phyloP scores from a whole-genome alignment of 1,139 yeast genomes.

The Pichia sp. region DNA sequence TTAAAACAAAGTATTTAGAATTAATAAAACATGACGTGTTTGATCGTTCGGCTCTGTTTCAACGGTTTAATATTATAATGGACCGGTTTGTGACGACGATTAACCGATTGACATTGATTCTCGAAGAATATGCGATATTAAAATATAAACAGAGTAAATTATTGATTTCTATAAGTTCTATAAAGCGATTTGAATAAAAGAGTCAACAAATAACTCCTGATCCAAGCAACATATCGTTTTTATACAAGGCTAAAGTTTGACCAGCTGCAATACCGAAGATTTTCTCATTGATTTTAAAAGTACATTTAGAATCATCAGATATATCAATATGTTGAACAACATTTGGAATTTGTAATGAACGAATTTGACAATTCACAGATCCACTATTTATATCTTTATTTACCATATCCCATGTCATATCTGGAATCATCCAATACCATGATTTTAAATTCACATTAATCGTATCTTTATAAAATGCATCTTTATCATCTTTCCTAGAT shows the following conservation, averaged over 20 bases:
- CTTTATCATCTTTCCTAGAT: conserved; percentile 66
- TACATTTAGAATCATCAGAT: conserved; percentile 19
- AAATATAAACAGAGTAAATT: conserved; percentile 5
- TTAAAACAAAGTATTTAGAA: too few species aligned
- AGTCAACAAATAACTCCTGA: conserved; percentile 49
- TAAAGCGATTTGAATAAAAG: too few species aligned
- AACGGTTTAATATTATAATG: background rate
- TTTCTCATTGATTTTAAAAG: conserved; percentile 36
- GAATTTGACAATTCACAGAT: conserved; percentile 46
- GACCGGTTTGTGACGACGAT: background rate
- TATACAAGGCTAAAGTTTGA: conserved; percentile 73
- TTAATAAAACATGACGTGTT: background rate
- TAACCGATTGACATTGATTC: background rate
- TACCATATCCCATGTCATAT: conserved; percentile 10
- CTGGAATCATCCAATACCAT: conserved; percentile 46
- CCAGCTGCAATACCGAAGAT: conserved; percentile 87
- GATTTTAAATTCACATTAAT: conserved; percentile 35
- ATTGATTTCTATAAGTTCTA: conserved; percentile 6
- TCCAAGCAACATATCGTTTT: conserved; percentile 64
- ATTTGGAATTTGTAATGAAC: conserved; percentile 62
- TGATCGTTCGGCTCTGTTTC: background rate
- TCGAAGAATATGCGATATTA: conserved; percentile 3
- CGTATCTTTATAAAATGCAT: conserved; percentile 44
- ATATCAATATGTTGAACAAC: conserved; percentile 26
- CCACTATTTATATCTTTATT: conserved; percentile 13